A percentile compares a stretch with the other conserved stretches of the same genome.
These are phyloP conservation scores for Pythium rhizo-oryzae DNA, from an alignment of 352 stramenopile species.

Conservation along the genomic window DNA sequence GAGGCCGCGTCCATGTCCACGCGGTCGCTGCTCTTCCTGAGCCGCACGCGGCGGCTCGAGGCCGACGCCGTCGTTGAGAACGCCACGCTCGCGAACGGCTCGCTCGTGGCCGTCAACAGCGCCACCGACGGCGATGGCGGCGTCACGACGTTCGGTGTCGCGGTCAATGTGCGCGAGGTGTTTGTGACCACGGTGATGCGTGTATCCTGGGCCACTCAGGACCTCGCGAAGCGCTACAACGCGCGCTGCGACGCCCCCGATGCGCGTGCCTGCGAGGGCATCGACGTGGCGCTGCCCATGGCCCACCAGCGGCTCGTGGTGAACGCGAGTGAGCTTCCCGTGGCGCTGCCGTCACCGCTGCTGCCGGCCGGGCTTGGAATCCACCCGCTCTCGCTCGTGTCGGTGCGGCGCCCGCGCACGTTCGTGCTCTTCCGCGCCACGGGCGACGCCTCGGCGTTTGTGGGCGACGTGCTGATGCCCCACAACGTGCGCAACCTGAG, in stretches of 20 bases:
- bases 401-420: not conserved
- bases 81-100: not conserved
- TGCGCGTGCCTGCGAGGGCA: not conserved
- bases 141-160: not conserved
- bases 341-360: not conserved
- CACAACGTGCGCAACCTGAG: conserved; percentile 1
- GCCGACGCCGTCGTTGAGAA: not conserved
- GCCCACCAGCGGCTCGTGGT: not conserved
- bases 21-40: not conserved
- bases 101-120: not conserved
- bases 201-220: not conserved
- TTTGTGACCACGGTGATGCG: not conserved
- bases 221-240: not conserved
- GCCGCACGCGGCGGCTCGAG: not conserved
- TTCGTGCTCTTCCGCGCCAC: not conserved
- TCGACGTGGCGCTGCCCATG: not conserved
- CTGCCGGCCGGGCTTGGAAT: not conserved
- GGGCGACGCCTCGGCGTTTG: not conserved
- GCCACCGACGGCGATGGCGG: not conserved
- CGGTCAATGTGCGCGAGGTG: not conserved
- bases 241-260: not conserved
- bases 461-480: not conserved
- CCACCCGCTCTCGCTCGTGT: not conserved
- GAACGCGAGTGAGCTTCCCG: not conserved
- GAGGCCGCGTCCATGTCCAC: not conserved